A percentile compares a stretch with the other conserved stretches of the same genome.
Evolutionary conservation across 768 basidiomycete genomes (phyloP).

Genomic region (Infundibulicybe gibba): DNA sequence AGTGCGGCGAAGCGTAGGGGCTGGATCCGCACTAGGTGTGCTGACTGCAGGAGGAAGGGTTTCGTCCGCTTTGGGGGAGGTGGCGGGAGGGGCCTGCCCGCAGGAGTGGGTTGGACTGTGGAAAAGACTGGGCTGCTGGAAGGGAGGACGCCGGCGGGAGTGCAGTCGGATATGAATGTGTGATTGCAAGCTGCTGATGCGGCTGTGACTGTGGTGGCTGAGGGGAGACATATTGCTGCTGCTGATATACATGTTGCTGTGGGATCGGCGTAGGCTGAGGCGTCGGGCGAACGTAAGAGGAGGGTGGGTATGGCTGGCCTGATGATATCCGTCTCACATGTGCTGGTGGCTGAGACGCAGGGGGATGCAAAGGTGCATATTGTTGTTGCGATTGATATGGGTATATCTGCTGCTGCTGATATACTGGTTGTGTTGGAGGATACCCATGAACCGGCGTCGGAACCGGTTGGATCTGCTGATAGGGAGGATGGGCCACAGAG

Average conservation of each 20-base stretch:
- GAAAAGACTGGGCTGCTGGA: slow-evolving; percentile 13
- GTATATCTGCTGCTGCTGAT: slow-evolving; percentile 2
- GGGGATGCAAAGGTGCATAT: neutral
- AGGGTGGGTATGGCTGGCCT: slow-evolving; percentile 4
- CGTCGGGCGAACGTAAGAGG: slow-evolving; percentile 1
- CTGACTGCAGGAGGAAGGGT: neutral
- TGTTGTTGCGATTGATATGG: neutral
- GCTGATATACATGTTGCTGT: slow-evolving; percentile 12
- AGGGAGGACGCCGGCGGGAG: slow-evolving; percentile 6
- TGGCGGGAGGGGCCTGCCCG: neutral
- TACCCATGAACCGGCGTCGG: slow-evolving; percentile 14
- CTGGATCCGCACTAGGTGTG: neutral
- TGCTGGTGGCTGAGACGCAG: neutral
- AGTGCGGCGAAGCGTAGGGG: neutral
- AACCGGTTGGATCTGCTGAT: slow-evolving; percentile 12
- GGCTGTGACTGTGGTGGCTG: slow-evolving; percentile 11
- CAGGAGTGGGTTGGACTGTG: slow-evolving; percentile 7
- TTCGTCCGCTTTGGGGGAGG: neutral
- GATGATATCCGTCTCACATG: neutral
- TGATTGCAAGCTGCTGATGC: slow-evolving; percentile 1
- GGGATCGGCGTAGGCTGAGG: neutral
- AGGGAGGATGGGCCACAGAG: slow-evolving; percentile 17
- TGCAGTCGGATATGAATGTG: slow-evolving; percentile 8
- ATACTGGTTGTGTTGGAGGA: slow-evolving; percentile 8
- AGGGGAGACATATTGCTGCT: slow-evolving; percentile 1